Conservation (phyloP, 2,329 filamentous ascomycete species). For the Lasiodiplodia hormozganensis region DNA sequence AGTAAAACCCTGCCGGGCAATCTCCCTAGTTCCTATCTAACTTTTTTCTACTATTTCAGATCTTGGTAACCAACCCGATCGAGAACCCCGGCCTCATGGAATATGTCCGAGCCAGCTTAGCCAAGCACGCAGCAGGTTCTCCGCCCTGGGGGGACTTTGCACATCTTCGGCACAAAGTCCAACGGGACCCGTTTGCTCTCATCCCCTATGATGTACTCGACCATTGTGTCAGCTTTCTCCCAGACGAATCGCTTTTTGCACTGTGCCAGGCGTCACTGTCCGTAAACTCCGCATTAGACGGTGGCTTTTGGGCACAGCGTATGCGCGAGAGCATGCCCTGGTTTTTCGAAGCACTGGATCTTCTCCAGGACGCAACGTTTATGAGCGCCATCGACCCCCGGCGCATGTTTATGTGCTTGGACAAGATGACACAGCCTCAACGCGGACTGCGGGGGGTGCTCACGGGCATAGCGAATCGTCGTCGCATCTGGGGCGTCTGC, state of each 20-base stretch:
- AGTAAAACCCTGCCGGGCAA: too few relatives aligned
- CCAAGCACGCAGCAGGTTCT: too few relatives aligned
- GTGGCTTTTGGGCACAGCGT: background rate
- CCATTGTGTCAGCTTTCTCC: background rate
- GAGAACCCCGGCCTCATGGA: too few relatives aligned
- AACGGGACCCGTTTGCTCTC: background rate
- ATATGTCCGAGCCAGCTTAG: too few relatives aligned
- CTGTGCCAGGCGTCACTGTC: background rate
- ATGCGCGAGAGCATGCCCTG: background rate
- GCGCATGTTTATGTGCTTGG: conserved; percentile 36
- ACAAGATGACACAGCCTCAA: conserved; percentile 32
- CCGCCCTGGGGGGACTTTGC: too few relatives aligned
- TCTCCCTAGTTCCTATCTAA: too few relatives aligned
- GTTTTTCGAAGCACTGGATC: background rate
- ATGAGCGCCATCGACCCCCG: conserved; percentile 29
- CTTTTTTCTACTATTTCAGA: too few relatives aligned
- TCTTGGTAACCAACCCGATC: too few relatives aligned
- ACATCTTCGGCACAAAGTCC: too few relatives aligned
- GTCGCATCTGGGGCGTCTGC: conserved; percentile 22
- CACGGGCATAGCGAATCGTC: conserved; percentile 42
- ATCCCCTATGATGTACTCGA: background rate
- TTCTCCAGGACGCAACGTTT: background rate
- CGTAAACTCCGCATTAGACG: background rate
- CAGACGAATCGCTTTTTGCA: background rate
- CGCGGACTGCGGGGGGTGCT: conserved; percentile 35